Evolutionary conservation across 176 grass and related monocot genomes (phyloP), one percentile per base, ranked within the genome.

Genomic region (Oryza glumipatula): DNA sequence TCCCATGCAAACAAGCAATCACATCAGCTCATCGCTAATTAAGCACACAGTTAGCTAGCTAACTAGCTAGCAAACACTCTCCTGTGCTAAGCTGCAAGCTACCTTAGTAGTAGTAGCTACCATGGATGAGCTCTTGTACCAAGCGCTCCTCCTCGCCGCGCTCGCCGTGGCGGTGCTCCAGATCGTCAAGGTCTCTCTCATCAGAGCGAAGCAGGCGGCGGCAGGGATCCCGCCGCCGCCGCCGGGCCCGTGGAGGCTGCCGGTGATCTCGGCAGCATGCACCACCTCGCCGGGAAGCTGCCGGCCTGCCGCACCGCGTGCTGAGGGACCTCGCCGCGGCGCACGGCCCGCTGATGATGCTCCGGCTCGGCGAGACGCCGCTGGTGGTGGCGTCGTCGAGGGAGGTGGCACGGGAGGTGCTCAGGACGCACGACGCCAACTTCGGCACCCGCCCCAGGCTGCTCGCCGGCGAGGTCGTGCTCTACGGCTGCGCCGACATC

Each of bases 341-440:
- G 80, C 74, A 88, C 23, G 86, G 86, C 0, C 80, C 86, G 1
- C 78, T 88, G 32, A 88, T 88, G 86, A 83, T 78, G 80, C 86
- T 88, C 56, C 47, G 9, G 74, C 72, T 88, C 68, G 86, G 80
- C 5, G 68, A 81, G 12, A 83, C 83, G 68, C 80, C 86, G 67
- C 86, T 83, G 22, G 80, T 88, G 58, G 86, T 88, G 30, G 86
- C 67, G 15, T 79, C 74, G 7, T 88, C 86, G 5, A 45, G 68
- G 44, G 74, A 88, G 74, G 32, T 83, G 7, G 80, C 80, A 1
- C 68, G 86, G 0, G 86, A 83, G 80, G 86, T 88, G 80, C 86
- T 88, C 58, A 83, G 83, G 86, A 75, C 72, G 44, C 86, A 88
- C 80, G 86, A 83, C 68, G 68, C 86, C 3, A 83, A 83, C 86